Percentiles rank a stretch among this genome's conserved stretches.
Evolutionary conservation across 306 rosid genomes (phyloP).

Genomic region (Hippophae tibetana): DNA sequence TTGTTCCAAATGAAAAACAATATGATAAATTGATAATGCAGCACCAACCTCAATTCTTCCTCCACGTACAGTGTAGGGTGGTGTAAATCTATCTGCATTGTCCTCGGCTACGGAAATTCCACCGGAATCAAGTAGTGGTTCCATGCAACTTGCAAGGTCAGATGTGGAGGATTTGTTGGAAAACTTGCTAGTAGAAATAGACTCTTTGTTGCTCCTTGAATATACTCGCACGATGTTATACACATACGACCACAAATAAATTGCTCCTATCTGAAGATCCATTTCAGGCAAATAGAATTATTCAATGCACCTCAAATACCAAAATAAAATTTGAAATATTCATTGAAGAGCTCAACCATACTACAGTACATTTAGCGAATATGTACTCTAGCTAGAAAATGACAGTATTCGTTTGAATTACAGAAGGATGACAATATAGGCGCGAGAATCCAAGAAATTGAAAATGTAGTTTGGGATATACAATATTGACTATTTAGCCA

Average conservation of each 20-base stretch:
- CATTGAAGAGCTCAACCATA: too few species aligned
- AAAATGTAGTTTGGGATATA: too few species aligned
- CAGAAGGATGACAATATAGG: too few species aligned
- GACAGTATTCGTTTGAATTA: too few species aligned
- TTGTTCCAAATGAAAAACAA: not conserved
- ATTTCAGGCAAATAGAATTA: not conserved
- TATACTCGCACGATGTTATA: slow-evolving; percentile 70
- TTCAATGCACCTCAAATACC: not conserved
- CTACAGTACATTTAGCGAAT: too few species aligned
- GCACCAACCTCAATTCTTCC: slow-evolving; percentile 29
- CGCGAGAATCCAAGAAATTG: too few species aligned
- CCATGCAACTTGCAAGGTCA: slow-evolving; percentile 21
- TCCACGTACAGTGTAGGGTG: slow-evolving; percentile 23
- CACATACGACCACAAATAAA: slow-evolving; percentile 68
- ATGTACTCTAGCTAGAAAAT: too few species aligned
- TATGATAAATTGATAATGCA: not conserved
- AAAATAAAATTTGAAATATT: not conserved
- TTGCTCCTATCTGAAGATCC: slow-evolving; percentile 49
- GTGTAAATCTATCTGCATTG: slow-evolving; percentile 23
- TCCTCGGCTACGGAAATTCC: slow-evolving; percentile 13
- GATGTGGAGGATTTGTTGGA: slow-evolving; percentile 21
- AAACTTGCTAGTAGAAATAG: slow-evolving; percentile 15
- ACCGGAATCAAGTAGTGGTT: slow-evolving; percentile 26
- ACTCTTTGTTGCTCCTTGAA: slow-evolving; percentile 21
- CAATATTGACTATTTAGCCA: too few species aligned